Evolutionary conservation across 1,139 yeast species (phyloP).

Genomic region (Candida sp.): DNA sequence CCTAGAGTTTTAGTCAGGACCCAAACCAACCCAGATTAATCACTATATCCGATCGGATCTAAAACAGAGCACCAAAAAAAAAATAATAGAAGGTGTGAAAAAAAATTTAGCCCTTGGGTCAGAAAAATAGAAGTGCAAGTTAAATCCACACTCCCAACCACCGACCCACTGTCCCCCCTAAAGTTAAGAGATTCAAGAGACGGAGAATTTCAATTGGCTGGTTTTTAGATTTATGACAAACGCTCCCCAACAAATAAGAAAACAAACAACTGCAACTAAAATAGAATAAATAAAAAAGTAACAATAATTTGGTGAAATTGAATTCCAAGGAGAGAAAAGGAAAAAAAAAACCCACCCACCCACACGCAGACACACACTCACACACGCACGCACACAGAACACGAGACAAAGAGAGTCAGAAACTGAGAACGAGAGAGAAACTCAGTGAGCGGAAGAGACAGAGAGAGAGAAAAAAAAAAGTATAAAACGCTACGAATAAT

Average conservation of each 20-base stretch:
- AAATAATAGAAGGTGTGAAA: not conserved
- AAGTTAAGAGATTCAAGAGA: not conserved
- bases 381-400: not conserved
- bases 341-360: too few species aligned
- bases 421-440: not conserved
- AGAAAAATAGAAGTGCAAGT: too few species aligned
- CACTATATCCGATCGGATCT: conserved; percentile 3
- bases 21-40: not conserved
- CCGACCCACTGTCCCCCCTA: too few species aligned
- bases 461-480: conserved; percentile 1
- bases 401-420: not conserved
- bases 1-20: too few species aligned
- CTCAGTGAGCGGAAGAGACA: not conserved
- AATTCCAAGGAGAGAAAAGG: not conserved
- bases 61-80: not conserved
- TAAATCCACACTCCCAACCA: too few species aligned
- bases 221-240: not conserved
- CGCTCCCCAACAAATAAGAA: not conserved
- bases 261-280: not conserved
- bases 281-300: not conserved
- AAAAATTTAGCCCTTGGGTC: too few species aligned
- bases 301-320: not conserved
- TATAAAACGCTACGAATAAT: conserved; percentile 1
- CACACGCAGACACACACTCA: not conserved
- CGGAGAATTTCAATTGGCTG: not conserved